Percentiles rank a stretch among this genome's conserved stretches.
phyloP scores from a whole-genome alignment of 805 yeast genomes.

The Lipomyces chichibuensis region DNA sequence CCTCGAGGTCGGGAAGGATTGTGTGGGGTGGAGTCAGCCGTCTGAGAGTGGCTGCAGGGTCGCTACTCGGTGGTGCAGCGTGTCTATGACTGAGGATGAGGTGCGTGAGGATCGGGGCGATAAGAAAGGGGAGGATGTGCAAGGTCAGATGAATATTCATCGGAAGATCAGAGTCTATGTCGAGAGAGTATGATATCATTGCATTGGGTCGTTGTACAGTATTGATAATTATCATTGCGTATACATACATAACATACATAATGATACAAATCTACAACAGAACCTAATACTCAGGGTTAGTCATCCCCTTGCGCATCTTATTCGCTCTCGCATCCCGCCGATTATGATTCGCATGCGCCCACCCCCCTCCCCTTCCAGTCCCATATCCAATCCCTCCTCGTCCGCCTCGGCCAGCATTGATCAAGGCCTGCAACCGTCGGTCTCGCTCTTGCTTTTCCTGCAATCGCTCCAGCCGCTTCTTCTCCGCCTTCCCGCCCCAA shows the following conservation, averaged over 20 bases:
- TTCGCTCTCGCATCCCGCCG: constrained; percentile 19
- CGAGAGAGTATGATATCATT: constrained; percentile 5
- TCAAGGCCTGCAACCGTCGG: background rate
- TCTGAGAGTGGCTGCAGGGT: constrained; percentile 56
- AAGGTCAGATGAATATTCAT: background rate
- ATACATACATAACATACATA: background rate
- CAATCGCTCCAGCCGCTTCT: background rate
- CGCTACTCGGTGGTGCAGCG: constrained; percentile 44
- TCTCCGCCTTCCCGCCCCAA: constrained; percentile 7
- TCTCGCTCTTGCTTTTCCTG: background rate
- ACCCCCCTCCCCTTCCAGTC: constrained; percentile 11
- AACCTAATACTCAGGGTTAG: background rate
- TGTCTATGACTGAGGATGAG: constrained; percentile 19
- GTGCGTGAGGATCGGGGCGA: constrained; percentile 12
- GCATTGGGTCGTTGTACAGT: background rate
- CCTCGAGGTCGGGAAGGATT: constrained; percentile 43
- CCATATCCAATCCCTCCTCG: constrained; percentile 1
- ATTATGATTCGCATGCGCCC: constrained; percentile 26
- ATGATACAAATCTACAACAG: background rate
- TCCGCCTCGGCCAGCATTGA: background rate
- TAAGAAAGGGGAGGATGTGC: background rate
- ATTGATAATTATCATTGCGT: constrained; percentile 1
- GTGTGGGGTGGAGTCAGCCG: constrained; percentile 65
- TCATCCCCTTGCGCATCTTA: constrained; percentile 20
- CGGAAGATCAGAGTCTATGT: constrained; percentile 27